Evolutionary conservation across 208 protist genomes (phyloP).

Genomic region (Wallacemonas sp.): DNA sequence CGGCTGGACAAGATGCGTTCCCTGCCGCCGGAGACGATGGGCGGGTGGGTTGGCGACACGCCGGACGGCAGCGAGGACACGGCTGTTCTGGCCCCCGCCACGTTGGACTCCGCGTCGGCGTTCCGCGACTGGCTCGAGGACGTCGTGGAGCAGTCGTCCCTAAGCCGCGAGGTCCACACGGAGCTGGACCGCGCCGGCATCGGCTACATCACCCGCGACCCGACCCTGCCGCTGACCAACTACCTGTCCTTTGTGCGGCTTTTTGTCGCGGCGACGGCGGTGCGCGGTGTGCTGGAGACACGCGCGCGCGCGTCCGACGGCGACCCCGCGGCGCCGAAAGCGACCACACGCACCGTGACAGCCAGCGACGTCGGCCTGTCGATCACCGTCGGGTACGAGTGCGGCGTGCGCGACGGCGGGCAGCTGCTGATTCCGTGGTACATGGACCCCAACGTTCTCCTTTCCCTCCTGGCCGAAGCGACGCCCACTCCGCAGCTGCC

Average conservation of each 20-base stretch:
- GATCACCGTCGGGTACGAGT: constrained; percentile 65
- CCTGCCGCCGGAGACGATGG: constrained; percentile 15
- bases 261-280: constrained; percentile 52
- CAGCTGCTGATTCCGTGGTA: constrained; percentile 80
- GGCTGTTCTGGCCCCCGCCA: constrained; percentile 48
- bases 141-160: constrained; percentile 75
- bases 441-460: constrained; percentile 66
- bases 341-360: constrained; percentile 19
- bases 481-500: background rate
- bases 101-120: constrained; percentile 36
- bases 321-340: background rate
- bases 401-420: constrained; percentile 80
- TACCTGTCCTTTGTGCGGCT: constrained; percentile 80
- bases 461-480: constrained; percentile 49
- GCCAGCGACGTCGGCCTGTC: constrained; percentile 48
- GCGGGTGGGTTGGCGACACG: constrained; percentile 62
- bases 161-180: constrained; percentile 53
- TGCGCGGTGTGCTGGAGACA: constrained; percentile 51
- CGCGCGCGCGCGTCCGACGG: constrained; percentile 17
- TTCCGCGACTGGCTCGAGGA: constrained; percentile 82
- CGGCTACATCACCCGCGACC: constrained; percentile 72
- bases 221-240: constrained; percentile 65
- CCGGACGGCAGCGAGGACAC: constrained; percentile 46
- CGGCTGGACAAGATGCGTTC: constrained; percentile 9
- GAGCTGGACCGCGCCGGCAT: constrained; percentile 55